phyloP scores from a whole-genome alignment of 2,329 filamentous ascomycete genomes.

The Trichoderma asperellum region DNA sequence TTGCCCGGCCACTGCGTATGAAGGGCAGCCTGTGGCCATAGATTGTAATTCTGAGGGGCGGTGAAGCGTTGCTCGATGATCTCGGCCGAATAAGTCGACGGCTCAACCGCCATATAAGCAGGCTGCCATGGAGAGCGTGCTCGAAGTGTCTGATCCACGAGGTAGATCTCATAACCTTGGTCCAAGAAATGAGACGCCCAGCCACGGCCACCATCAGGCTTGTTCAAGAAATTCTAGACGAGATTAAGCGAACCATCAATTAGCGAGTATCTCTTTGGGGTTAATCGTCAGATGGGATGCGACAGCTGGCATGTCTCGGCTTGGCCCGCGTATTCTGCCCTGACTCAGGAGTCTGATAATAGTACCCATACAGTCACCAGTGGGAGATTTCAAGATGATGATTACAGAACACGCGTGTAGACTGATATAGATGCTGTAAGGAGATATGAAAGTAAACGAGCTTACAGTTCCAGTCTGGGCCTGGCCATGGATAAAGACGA shows the following conservation, averaged over 20 bases:
- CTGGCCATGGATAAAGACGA: conserved; percentile 50
- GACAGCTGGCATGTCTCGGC: background rate
- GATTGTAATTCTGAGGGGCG: conserved; percentile 39
- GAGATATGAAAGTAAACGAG: background rate
- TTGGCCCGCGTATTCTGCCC: background rate
- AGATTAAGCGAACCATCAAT: background rate
- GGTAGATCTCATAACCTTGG: conserved; percentile 52
- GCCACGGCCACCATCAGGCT: conserved; percentile 44
- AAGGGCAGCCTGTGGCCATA: conserved; percentile 46
- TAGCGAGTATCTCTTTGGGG: background rate
- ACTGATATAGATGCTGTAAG: background rate
- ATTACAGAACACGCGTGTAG: background rate
- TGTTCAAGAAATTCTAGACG: conserved; percentile 45
- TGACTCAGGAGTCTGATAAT: background rate
- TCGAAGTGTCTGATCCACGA: conserved; percentile 51
- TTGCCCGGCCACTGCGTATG: conserved; percentile 51
- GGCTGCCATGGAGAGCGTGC: conserved; percentile 50
- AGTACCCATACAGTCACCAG: background rate
- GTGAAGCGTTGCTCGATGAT: conserved; percentile 46
- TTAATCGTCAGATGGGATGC: background rate
- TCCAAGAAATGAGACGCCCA: conserved; percentile 54
- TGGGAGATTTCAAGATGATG: background rate
- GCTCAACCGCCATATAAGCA: conserved; percentile 34
- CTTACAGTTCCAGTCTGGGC: conserved; percentile 48
- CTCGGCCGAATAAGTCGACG: conserved; percentile 41